Conservation (phyloP, 75 land plant species). For the Pinus tabuliformis region DNA sequence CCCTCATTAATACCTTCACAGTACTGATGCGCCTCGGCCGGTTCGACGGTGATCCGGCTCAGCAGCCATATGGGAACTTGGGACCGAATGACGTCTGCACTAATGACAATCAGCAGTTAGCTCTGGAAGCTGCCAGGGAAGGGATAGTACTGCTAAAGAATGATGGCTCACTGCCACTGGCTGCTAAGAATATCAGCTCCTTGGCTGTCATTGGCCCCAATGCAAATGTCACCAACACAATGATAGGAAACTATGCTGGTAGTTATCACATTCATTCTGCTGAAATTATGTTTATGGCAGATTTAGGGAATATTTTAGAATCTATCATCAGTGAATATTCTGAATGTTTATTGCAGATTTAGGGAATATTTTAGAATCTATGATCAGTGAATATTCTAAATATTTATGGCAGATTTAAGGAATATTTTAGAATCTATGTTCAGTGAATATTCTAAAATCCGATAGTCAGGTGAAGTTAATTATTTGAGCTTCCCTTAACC, state of each 20-base stretch:
- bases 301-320: no score
- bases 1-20: constrained; percentile 54
- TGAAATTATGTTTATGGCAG: no score
- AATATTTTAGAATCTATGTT: no score
- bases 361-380: no score
- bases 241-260: constrained; percentile 93
- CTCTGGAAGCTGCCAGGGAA: constrained; percentile 37
- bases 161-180: not conserved
- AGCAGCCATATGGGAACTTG: constrained; percentile 53
- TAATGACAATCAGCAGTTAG: constrained; percentile 48
- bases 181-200: constrained; percentile 15
- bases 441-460: no score
- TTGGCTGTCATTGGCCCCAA: constrained; percentile 92
- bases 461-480: no score
- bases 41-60: constrained; percentile 82
- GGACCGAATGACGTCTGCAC: constrained; percentile 85
- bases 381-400: no score
- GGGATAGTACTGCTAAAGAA: constrained; percentile 39
- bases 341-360: no score
- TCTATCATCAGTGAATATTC: no score
- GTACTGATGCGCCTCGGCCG: constrained; percentile 86
- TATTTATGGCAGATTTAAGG: no score
- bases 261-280: not conserved
- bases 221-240: constrained; percentile 66
- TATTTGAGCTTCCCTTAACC: no score